phyloP scores from a whole-genome alignment of 2,329 filamentous ascomycete genomes.

The Aspergillus sp. region DNA sequence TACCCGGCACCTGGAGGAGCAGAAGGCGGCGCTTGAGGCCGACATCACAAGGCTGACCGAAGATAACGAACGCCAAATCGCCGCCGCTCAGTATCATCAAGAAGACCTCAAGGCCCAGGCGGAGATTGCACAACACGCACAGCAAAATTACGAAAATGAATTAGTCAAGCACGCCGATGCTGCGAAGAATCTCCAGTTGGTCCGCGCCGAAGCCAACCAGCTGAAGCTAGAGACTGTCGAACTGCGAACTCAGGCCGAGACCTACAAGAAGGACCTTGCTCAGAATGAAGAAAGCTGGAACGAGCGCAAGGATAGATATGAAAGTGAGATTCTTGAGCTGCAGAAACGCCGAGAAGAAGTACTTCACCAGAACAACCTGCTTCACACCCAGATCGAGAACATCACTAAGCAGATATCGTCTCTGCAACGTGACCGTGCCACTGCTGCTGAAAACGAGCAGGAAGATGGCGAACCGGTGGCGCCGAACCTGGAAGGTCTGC shows the following conservation, averaged over 20 bases:
- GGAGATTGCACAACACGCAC: conserved; percentile 87
- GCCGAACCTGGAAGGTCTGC: conserved; percentile 69
- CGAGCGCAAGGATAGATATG: conserved; percentile 75
- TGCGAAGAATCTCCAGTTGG: conserved; percentile 76
- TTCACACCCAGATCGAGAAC: conserved; percentile 85
- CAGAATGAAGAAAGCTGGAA: conserved; percentile 88
- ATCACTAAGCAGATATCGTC: conserved; percentile 76
- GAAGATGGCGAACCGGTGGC: conserved; percentile 51
- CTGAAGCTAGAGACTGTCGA: conserved; percentile 76
- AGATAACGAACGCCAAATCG: conserved; percentile 75
- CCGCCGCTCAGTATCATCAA: conserved; percentile 80
- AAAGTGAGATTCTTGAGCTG: conserved; percentile 79
- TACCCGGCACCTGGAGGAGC: conserved; percentile 70
- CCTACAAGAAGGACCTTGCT: conserved; percentile 72
- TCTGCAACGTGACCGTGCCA: conserved; percentile 72
- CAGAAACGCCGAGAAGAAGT: conserved; percentile 78
- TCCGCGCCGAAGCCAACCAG: conserved; percentile 78
- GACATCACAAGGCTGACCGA: conserved; percentile 82
- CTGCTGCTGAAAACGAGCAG: conserved; percentile 51
- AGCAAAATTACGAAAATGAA: conserved; percentile 93
- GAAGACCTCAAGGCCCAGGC: conserved; percentile 91
- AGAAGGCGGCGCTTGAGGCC: conserved; percentile 74
- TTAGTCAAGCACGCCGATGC: conserved; percentile 93
- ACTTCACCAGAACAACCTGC: conserved; percentile 82
- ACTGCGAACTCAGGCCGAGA: conserved; percentile 78